Evolutionary conservation across 768 basidiomycete species (phyloP).

Genomic region (Lactifluus subvellereus): DNA sequence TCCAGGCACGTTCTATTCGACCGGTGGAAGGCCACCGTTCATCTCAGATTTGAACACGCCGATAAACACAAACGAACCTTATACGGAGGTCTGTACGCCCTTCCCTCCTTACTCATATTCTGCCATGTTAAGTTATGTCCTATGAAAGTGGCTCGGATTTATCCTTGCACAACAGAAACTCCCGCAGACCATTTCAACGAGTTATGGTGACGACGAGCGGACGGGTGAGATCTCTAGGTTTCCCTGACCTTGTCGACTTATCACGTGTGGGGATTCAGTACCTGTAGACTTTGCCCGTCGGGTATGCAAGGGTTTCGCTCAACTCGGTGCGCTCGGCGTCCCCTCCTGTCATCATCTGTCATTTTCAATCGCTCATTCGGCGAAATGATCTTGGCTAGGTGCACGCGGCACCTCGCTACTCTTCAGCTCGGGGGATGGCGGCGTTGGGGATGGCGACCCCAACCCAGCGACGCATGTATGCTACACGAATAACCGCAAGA

Average conservation of each 20-base stretch:
- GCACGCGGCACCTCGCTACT: constrained; percentile 60
- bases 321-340: constrained; percentile 41
- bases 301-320: constrained; percentile 54
- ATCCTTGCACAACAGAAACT: constrained; percentile 40
- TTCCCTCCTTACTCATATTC: background rate
- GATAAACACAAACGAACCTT: constrained; percentile 45
- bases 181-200: constrained; percentile 62
- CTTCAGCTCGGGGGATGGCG: constrained; percentile 66
- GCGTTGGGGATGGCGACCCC: constrained; percentile 58
- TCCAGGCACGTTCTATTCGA: constrained; percentile 54
- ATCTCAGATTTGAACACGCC: no score
- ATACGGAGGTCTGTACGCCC: constrained; percentile 33
- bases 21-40: constrained; percentile 47
- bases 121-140: constrained; percentile 2
- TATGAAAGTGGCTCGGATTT: constrained; percentile 55
- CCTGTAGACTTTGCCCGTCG: constrained; percentile 53
- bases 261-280: constrained; percentile 34
- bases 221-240: constrained; percentile 45
- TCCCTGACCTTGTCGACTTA: constrained; percentile 31
- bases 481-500: constrained; percentile 52
- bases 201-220: constrained; percentile 70
- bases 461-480: constrained; percentile 53
- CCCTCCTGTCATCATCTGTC: background rate
- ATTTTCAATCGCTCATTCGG: background rate
- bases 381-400: constrained; percentile 33